phyloP scores from a whole-genome alignment of 441 rosid genomes.

The Mallotus japonicus region DNA sequence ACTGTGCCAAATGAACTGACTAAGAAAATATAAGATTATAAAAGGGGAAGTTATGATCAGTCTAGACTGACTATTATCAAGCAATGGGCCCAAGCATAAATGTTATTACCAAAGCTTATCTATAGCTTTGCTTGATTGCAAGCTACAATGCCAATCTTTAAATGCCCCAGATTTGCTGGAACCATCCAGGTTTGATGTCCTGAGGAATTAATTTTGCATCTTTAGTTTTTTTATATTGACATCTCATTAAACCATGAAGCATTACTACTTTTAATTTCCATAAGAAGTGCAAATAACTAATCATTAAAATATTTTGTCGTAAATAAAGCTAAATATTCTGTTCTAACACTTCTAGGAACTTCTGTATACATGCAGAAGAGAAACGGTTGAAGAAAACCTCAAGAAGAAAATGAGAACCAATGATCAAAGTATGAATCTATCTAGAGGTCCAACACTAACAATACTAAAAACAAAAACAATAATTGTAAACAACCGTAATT shows the following conservation, averaged over 20 bases:
- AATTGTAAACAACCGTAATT: neutral
- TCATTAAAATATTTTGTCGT: too few species aligned
- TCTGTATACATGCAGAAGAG: neutral
- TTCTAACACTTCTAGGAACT: neutral
- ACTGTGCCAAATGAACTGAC: neutral
- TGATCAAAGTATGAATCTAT: neutral
- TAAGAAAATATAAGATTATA: neutral
- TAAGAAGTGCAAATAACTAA: neutral
- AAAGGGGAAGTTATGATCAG: neutral
- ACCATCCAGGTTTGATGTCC: neutral
- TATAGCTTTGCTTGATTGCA: neutral
- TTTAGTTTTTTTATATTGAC: neutral
- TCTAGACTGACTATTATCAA: neutral
- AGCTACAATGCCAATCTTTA: neutral
- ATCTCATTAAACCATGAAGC: neutral
- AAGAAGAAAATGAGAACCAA: neutral
- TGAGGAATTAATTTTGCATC: neutral
- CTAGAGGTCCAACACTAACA: neutral
- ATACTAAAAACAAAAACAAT: neutral
- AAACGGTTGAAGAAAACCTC: neutral
- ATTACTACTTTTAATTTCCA: neutral
- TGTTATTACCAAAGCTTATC: neutral
- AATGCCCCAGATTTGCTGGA: neutral
- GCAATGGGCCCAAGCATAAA: neutral
- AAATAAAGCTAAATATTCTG: neutral